Conservation (phyloP, 768 basidiomycete genomes). For the Xerocomus potaroensis region DNA sequence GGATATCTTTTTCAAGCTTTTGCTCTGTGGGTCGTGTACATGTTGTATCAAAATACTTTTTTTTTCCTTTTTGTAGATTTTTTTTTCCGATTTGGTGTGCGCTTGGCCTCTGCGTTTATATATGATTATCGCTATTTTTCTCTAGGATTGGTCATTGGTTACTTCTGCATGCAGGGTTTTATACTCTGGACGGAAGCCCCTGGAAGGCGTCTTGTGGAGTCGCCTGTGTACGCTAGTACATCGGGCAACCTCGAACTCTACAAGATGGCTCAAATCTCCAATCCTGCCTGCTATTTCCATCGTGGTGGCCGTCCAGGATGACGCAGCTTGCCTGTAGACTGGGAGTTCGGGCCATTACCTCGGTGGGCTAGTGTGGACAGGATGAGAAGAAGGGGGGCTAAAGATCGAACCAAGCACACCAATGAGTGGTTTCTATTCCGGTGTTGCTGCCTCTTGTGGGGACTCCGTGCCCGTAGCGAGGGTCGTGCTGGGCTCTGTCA, state of each 20-base stretch:
- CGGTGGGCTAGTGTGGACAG: too few species aligned
- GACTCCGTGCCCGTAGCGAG: conserved; percentile 74
- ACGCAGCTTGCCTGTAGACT: conserved; percentile 7
- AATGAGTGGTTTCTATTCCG: conserved; percentile 48
- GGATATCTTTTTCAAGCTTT: not conserved
- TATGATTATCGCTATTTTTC: conserved; percentile 3
- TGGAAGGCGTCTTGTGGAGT: conserved; percentile 8
- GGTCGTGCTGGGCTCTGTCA: conserved; percentile 54
- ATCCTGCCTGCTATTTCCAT: too few species aligned
- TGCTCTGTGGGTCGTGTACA: conserved; percentile 1
- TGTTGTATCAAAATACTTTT: conserved; percentile 13
- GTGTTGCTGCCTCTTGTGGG: conserved; percentile 59
- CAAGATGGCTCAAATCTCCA: too few species aligned
- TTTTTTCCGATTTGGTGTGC: not conserved
- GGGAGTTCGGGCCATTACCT: too few species aligned
- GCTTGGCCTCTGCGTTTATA: too few species aligned
- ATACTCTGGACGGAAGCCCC: too few species aligned
- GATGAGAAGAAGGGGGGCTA: conserved; percentile 13
- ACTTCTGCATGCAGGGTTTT: too few species aligned
- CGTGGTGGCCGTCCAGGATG: conserved; percentile 16
- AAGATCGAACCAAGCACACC: conserved; percentile 35
- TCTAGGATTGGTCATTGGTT: not conserved
- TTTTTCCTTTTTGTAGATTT: not conserved
- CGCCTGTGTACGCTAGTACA: not conserved
- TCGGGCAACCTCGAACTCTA: conserved; percentile 7